Evolutionary conservation across 495 filamentous ascomycete species (phyloP), one percentile per base, ranked within the genome.

Genomic region (Astrothelium macrocarpum): DNA sequence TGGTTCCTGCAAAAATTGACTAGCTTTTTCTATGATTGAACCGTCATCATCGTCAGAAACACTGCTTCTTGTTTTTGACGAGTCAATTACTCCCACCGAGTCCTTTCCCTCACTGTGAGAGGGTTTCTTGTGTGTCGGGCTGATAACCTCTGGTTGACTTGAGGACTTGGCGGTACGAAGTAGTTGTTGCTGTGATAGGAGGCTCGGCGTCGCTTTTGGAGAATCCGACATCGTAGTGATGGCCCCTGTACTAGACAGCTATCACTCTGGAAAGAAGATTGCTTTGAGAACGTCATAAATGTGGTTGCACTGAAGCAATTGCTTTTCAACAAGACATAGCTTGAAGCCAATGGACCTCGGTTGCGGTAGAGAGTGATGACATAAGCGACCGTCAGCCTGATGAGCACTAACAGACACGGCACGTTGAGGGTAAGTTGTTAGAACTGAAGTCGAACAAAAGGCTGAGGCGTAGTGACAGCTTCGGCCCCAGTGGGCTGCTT

Each of bases 1-100:
- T 9, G 88, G 85, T 62, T 92, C 88, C 46, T 88, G 77, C n/a
- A 97, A 82, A 71, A 97, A 96, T 62, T 79, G 85, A 36, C 81
- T 76, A 23, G 90, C 90, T 70, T 90, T 84, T 20, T 90, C 83
- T 20, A 93, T 70, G 12, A 87, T 16, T 46, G 75, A 56, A 42
- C 68, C 32, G 66, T 68, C 61, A 62, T 25, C 23, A 39, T 10
- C 58, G 56, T 32, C 46, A 18, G 4, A 23, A 42, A 26, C n/a
- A 1, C 36, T 28, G 26, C 25, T 34, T 2, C 34, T 31, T 14
- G 58, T 59, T 32, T 9, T 26, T 3, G n/a, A 14, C 26, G 32
- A 42, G 25, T 61, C 56, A 20, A 32, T 36, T 16, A 18, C n/a
- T n/a, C n/a, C 31, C 2, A 3, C 9, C 5, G 58, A 53, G n/a